These are phyloP conservation scores for Epichloe bromicola DNA, from an alignment of 2,329 filamentous ascomycete genomes.

Conservation along the genomic window DNA sequence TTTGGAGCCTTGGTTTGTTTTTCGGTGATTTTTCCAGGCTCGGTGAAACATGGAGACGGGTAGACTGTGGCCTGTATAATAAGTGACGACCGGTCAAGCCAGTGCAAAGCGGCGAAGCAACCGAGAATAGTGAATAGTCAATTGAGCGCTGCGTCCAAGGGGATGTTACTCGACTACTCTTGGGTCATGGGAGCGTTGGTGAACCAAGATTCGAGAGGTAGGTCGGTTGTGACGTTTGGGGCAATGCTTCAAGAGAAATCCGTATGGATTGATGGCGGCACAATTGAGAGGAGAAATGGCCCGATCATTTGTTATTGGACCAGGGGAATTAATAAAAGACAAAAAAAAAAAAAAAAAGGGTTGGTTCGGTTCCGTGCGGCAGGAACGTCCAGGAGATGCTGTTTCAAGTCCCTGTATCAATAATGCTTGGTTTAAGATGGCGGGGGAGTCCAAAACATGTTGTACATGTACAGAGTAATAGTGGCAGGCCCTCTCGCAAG, in stretches of 20 bases:
- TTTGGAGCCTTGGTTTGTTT: slow-evolving; percentile 13
- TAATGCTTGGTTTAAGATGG: slow-evolving; percentile 7
- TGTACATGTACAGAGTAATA: no score
- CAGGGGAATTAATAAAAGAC: not conserved
- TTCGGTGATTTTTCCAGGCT: slow-evolving; percentile 17
- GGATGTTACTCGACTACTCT: not conserved
- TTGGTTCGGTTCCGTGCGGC: slow-evolving; percentile 2
- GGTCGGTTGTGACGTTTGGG: not conserved
- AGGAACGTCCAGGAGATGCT: slow-evolving; percentile 3
- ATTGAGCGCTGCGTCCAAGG: not conserved
- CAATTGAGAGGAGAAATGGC: not conserved
- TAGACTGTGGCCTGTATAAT: not conserved
- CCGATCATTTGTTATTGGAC: no score
- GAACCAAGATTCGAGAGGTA: not conserved
- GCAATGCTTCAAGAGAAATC: not conserved
- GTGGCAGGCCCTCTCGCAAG: not conserved
- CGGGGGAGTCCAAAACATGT: slow-evolving; percentile 7
- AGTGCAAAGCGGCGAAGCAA: not conserved
- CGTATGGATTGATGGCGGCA: not conserved
- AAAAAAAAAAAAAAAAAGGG: not conserved
- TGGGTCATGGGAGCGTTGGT: not conserved
- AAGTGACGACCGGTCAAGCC: not conserved
- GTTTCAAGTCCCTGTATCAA: slow-evolving; percentile 10
- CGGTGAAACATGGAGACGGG: slow-evolving; percentile 25
- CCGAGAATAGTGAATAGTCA: not conserved